Base-by-base conservation (phyloP, 2,329 filamentous ascomycete genomes). In the Fusarium sp. region DNA sequence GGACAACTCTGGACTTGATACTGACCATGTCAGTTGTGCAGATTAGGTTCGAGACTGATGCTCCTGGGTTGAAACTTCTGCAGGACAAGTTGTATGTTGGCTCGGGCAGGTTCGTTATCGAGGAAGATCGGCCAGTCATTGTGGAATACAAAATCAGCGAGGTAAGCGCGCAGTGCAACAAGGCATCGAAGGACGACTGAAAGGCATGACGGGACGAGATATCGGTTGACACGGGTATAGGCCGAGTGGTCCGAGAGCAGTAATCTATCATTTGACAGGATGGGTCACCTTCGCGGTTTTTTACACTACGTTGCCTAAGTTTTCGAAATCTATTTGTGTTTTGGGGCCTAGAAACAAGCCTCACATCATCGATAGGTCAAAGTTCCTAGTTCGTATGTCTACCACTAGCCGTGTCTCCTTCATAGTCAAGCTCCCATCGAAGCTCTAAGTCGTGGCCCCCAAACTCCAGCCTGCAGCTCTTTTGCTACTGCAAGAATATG, bases 141-240 rank as follows among this genome's bases (percentile, higher is more conserved):
- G 82, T 85, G 26, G 83, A 85, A 74, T 84, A 84, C 72, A 84
- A 83, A 70, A 83, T 85, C 69, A 84, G 82, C 61, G 79, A 84
- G 64, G 81, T 84, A 22, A 77, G 72, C 18, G 77, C 78, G 12
- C 68, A 68, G 22, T 79, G 76, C 41, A 70, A 68, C 13, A 69
- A 68, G 41, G 55, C 62, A 30, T 30, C 53, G 28, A 55, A 54
- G 45, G 38, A 28, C 38, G 48, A 47, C 16, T 72, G 39, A 75
- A 30, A 54, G 24, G 20, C 31, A 54, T 42, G 35, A 48, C 41
- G 30, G 35, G 30, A 36, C 24, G 36, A 28, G 22, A 38, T n/a
- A 39, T 26, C 22, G 38, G 35, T 59, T 30, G 41, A 42, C 33
- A 26, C 12, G 26, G 38, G 24, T 47, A 36, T 44, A 28, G 18